Percentiles rank a stretch among this genome's conserved stretches.
Conservation (phyloP, 139 green algal genomes). For the Closterium sp. region DNA sequence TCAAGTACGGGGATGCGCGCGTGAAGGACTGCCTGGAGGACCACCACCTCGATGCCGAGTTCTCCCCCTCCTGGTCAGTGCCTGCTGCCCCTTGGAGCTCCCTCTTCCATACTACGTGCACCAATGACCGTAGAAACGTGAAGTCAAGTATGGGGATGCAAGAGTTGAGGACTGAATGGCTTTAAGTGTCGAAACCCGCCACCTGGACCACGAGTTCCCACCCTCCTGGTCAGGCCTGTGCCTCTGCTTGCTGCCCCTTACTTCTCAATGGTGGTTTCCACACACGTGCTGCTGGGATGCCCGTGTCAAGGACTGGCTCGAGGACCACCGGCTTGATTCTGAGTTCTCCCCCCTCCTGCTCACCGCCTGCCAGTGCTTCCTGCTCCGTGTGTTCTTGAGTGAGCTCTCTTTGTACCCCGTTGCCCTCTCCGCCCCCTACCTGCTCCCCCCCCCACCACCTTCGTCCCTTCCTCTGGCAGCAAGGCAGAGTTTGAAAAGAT, state of each 20-base stretch:
- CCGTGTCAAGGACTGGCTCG: slow-evolving; percentile 66
- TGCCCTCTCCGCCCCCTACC: neutral
- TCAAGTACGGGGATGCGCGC: slow-evolving; percentile 50
- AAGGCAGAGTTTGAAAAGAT: slow-evolving; percentile 54
- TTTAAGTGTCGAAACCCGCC: too few relatives aligned
- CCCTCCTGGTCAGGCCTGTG: too few relatives aligned
- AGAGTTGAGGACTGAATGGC: slow-evolving; percentile 64
- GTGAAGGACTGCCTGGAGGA: slow-evolving; percentile 62
- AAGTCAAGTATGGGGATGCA: too few relatives aligned
- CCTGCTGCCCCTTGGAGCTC: neutral
- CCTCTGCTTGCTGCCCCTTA: too few relatives aligned
- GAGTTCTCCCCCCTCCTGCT: slow-evolving; percentile 20
- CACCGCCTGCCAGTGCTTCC: too few relatives aligned
- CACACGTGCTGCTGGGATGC: too few relatives aligned
- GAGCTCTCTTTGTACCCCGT: neutral
- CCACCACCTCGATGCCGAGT: slow-evolving; percentile 30
- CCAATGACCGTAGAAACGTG: too few relatives aligned
- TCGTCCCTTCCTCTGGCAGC: slow-evolving; percentile 11
- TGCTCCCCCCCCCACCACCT: neutral
- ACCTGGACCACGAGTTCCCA: too few relatives aligned
- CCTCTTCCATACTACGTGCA: too few relatives aligned
- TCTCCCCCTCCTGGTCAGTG: slow-evolving; percentile 1
- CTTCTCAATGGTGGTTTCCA: too few relatives aligned
- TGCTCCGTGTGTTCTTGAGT: too few relatives aligned
- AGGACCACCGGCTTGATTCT: slow-evolving; percentile 37